Base-by-base conservation (phyloP, 192 early-diverging fungal genomes). In the Kappamyces sp. region DNA sequence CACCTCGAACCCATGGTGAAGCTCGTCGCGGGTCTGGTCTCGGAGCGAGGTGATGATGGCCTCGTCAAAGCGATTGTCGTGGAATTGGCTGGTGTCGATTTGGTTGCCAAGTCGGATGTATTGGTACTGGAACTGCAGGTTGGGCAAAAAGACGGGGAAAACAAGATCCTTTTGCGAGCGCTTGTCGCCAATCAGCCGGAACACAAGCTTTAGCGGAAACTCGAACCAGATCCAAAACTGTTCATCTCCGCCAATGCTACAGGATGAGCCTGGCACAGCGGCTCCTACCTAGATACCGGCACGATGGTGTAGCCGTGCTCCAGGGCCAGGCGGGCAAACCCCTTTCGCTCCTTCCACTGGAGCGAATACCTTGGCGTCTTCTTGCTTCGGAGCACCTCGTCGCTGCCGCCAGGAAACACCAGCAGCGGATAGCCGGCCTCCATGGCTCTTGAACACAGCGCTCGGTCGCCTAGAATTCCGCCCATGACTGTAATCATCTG, bases 261-360 rank as follows among this genome's bases (percentile, higher is more conserved):
- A 53, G 43, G 23, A 23, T 23, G 23, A 23, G 23, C 0, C 23
- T 23, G 23, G 23, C 23, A 23, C 23, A 23, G 23, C 23, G 23
- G 23, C 23, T 23, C 23, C 23, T 23, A 23, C 23, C 23, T 23
- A 23, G 23, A 23, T 23, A 66, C 63, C 40, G 69, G 69, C 4
- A 71, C 31, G 37, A 71, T 67, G 2, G 33, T 49, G 69, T 71
- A 71, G 13, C 61, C 65, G 37, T 71, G 57, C 35, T 71, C 47
- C 10, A 47, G 31, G 3, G 69, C 64, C 32, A 71, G 10, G 23
- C 44, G 43, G 7, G 61, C 61, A 46, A 71, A 71, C 31, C 69
- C 69, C 0, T 35, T 34, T 40, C 65, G 52, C 49, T 68, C 39
- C 43, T 64, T 68, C 69, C 69, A 71, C 51, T 50, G 51, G 12